Evolutionary conservation across 1,284 basidiomycete species (phyloP), one percentile per base, ranked within the genome.

Genomic region (Fistulinella staudtii): DNA sequence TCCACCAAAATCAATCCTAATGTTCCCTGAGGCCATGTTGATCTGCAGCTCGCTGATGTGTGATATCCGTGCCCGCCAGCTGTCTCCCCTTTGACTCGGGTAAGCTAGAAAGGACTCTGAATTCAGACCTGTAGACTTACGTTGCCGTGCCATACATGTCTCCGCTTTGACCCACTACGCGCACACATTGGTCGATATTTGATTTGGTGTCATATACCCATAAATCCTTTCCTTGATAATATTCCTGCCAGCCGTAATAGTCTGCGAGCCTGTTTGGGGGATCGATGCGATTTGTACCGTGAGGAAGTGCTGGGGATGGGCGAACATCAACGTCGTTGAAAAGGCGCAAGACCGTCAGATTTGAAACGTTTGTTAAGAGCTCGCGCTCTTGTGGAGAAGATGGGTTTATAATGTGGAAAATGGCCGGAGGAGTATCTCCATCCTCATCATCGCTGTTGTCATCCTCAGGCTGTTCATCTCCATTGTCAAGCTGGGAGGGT

Each of bases 191-290:
- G 60, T 89, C 85, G 11, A 39, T 50, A 56, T 85, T 85, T 17
- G 83, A 86, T 52, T 65, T 67, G 8, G 69, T 55, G 54, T 89
- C 86, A 57, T 87, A 89, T 36, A 89, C 73, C 86, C 87, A 89
- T 14, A 89, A 51, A 21, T 71, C 74, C 55, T 77, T 75, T 6
- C 87, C 85, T 3, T 55, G 54, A 58, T 89, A 89, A n/a, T 80
- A 70, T 60, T 89, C 87, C 60, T 88, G 84, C 72, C 77, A 79
- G 4, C 81, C 79, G 34, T 71, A 68, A 38, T 69, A 65, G 55
- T 83, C 82, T 33, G 82, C 71, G n/a, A 89, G 71, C 30, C 76
- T 70, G 58, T 82, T 76, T 15, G 68, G 69, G 20, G 75, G 71
- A 24, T 65, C 63, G 43, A 76, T 64, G 31, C 71, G 74, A 41